A percentile compares a stretch with the other conserved stretches of the same genome.
Conservation (phyloP, 2,329 filamentous ascomycete species). For the Aspergillus puulaauensis region DNA sequence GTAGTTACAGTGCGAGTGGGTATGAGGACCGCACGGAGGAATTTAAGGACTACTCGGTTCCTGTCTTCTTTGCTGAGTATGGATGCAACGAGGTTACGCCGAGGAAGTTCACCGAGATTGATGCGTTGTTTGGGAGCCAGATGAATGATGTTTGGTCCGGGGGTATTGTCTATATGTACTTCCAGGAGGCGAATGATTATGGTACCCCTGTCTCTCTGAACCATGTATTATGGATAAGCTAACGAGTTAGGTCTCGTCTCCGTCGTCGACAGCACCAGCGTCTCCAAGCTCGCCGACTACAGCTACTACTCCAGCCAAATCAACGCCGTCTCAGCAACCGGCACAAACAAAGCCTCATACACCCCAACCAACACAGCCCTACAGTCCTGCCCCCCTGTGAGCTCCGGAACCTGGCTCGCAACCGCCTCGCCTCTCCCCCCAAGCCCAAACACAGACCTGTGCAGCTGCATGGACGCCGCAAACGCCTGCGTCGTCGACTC, state of each 20-base stretch:
- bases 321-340: constrained; percentile 63
- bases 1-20: constrained; percentile 71
- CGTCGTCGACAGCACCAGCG: constrained; percentile 62
- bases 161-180: constrained; percentile 98
- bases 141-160: constrained; percentile 90
- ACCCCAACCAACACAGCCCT: constrained; percentile 67
- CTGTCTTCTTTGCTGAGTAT: constrained; percentile 96
- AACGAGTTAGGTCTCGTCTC: constrained; percentile 60
- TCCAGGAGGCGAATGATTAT: constrained; percentile 84
- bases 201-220: constrained; percentile 52
- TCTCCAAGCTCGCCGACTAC: constrained; percentile 71
- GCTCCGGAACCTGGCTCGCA: constrained; percentile 64
- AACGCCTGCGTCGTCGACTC: constrained; percentile 67
- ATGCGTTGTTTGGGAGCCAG: constrained; percentile 70
- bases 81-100: constrained; percentile 77
- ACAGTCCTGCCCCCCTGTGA: constrained; percentile 66
- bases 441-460: constrained; percentile 71
- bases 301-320: constrained; percentile 68
- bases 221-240: constrained; percentile 70
- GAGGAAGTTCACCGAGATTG: constrained; percentile 81
- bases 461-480: constrained; percentile 76
- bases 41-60: constrained; percentile 84
- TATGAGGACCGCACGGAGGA: constrained; percentile 79
- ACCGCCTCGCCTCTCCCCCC: constrained; percentile 68
- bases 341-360: constrained; percentile 66